phyloP scores from a whole-genome alignment of 148 eudicot genomes.

The Agrostemma githago region DNA sequence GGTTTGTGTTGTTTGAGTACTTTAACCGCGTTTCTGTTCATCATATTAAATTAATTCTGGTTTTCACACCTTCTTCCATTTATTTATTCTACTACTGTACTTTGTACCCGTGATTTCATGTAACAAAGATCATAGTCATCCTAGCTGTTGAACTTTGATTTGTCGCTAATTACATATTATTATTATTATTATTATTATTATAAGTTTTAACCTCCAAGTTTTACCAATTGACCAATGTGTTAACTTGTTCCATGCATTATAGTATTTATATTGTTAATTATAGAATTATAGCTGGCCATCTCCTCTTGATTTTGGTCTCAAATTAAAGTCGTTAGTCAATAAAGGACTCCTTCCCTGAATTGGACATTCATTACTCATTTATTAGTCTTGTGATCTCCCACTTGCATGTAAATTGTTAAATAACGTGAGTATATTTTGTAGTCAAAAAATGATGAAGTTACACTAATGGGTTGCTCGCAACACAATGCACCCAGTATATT shows the following conservation, averaged over 20 bases:
- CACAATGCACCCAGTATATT: no score
- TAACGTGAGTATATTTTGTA: no score
- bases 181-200: no score
- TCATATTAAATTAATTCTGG: no score
- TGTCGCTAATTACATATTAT: not conserved
- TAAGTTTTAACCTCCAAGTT: not conserved
- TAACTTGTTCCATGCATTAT: not conserved
- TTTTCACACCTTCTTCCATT: no score
- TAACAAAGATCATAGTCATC: no score
- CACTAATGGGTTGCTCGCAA: no score
- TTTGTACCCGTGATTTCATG: no score
- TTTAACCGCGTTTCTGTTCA: no score
- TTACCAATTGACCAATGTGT: conserved; percentile 13
- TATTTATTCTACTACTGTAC: no score
- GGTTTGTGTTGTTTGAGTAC: not conserved
- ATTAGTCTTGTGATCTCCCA: not conserved
- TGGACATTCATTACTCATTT: not conserved
- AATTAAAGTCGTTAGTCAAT: conserved; percentile 11
- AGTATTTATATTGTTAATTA: not conserved
- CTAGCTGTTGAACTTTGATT: not conserved
- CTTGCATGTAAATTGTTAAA: not conserved
- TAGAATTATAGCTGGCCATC: not conserved
- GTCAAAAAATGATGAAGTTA: no score
- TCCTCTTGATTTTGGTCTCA: not conserved
- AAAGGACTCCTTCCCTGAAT: conserved; percentile 2